Percentiles rank a stretch among this genome's conserved stretches.
phyloP scores from a whole-genome alignment of 1,284 basidiomycete genomes.

The Baeospora myosura region DNA sequence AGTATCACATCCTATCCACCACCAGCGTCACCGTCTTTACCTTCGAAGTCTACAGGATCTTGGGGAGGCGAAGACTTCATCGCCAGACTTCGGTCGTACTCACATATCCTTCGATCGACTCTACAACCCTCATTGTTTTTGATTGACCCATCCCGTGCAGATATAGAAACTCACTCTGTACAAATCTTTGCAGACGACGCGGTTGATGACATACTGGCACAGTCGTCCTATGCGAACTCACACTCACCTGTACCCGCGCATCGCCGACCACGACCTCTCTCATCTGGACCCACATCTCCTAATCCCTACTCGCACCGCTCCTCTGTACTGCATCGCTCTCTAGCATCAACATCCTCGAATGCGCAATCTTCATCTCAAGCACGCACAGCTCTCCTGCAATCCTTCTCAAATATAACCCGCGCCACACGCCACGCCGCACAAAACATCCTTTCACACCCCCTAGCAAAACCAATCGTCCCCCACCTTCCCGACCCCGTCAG shows the following conservation, averaged over 20 bases:
- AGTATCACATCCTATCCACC: slow-evolving; percentile 56
- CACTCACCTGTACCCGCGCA: slow-evolving; percentile 80
- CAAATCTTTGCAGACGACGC: slow-evolving; percentile 75
- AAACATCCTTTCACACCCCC: slow-evolving; percentile 86
- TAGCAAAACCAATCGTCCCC: slow-evolving; percentile 90
- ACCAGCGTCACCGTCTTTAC: slow-evolving; percentile 35
- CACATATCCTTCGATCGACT: slow-evolving; percentile 72
- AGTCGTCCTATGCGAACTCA: slow-evolving; percentile 68
- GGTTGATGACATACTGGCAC: slow-evolving; percentile 74
- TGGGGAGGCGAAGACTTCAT: slow-evolving; percentile 88
- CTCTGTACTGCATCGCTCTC: slow-evolving; percentile 71
- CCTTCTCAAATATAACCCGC: slow-evolving; percentile 84
- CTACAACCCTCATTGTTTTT: slow-evolving; percentile 81
- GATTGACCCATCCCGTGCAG: slow-evolving; percentile 83
- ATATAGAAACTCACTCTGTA: slow-evolving; percentile 85
- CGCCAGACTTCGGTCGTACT: slow-evolving; percentile 60
- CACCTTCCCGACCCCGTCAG: slow-evolving; percentile 88
- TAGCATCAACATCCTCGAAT: slow-evolving; percentile 44
- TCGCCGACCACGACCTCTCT: slow-evolving; percentile 62
- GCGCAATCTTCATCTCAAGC: slow-evolving; percentile 54
- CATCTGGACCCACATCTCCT: slow-evolving; percentile 28
- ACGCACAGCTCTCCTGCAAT: slow-evolving; percentile 71
- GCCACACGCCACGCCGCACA: slow-evolving; percentile 86
- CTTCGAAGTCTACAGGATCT: slow-evolving; percentile 39
- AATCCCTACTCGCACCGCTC: slow-evolving; percentile 63